Base-by-base conservation (phyloP, 169 alveolate species). In the Sarcocystis neurona region DNA sequence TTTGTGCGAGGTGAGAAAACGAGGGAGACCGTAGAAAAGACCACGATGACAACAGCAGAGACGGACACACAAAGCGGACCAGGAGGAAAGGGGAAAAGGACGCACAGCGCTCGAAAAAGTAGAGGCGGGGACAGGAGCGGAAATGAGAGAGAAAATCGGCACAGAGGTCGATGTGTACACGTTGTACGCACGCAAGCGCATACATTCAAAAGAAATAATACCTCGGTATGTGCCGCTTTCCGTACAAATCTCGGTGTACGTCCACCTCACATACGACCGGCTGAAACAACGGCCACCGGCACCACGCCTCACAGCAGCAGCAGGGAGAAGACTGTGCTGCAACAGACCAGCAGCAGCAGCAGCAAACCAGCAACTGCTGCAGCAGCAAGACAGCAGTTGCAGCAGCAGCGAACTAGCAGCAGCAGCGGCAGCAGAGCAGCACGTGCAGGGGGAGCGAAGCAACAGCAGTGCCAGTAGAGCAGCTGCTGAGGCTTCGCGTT, bases 331-430 rank as follows among this genome's bases (percentile, higher is more conserved):
- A n/a, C n/a, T n/a, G n/a, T n/a, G n/a, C n/a, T n/a, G n/a, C n/a
- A n/a, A n/a, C n/a, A n/a, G n/a, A n/a, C n/a, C n/a, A 44, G 63
- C 84, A 75, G 84, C 84, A 75, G 53, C 84, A 37, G 60, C 84
- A 75, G 63, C 79, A 48, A 30, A 20, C 50, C 48, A 6, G 79
- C 79, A 70, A 48, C 43, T 37, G 79, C 43, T 0, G 43, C 46
- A 0, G 79, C 79, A 70, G 41, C 79, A 70, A 44, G n/a, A n/a
- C 84, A 75, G 84, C 56, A 41, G 84, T n/a, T 4, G 53, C 84
- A 44, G 84, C 63, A 41, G 53, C 10, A 0, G 77, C 77, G 75
- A 63, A 63, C 20, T 20, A 53, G 63, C 63, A 20, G 63, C 10
- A 53, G 63, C 10, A 53, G 63, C 20, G 63, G 63, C 63, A 53